Evolutionary conservation across 1,284 basidiomycete genomes (phyloP), one percentile per base, ranked within the genome.

Genomic region (Malassezia pachydermatis): DNA sequence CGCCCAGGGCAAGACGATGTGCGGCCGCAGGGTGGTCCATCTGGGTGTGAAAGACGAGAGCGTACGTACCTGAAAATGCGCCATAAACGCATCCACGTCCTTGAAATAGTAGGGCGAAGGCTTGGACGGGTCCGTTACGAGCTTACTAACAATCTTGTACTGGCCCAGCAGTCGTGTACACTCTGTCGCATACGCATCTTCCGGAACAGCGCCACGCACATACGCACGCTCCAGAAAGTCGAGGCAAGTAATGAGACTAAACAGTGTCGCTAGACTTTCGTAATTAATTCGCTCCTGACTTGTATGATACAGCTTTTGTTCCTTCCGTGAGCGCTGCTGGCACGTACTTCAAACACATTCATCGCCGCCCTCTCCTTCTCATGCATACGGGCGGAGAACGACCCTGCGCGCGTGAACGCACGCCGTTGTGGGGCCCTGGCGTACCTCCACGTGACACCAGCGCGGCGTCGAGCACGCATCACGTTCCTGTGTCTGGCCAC

Each of bases 211-310:
- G 75, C 96, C 40, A 27, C 90, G 80, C 25, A 98, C 84, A 72
- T 95, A 98, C 3, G 90, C 92, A 29, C 88, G 79, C 72, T 98
- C 92, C 22, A 96, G 81, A 67, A 90, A 94, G 68, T 96, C 89
- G 22, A 99, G 77, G 1, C 85, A 80, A 43, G 92, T 84, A 52
- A 95, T 82, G 63, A 96, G 85, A 22, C 86, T 84, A 66, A 86
- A 98, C 5, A 98, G 77, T 7, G 88, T 96, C 1, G 88, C 85
- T 28, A 88, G 78, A 27, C 86, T 84, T 63, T 86, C 89, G 67
- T 84, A 85, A 62, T 81, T 82, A 71, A 96, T 92, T 51, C 92
- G 78, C 69, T 94, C 88, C 7, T 84, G 78, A 65, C 92, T 92
- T 36, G 81, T 87, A 5, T 80, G 82, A 75, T 88, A 88, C 14